phyloP scores from a whole-genome alignment of 2,329 filamentous ascomycete species.

The Aspergillus udagawae region DNA sequence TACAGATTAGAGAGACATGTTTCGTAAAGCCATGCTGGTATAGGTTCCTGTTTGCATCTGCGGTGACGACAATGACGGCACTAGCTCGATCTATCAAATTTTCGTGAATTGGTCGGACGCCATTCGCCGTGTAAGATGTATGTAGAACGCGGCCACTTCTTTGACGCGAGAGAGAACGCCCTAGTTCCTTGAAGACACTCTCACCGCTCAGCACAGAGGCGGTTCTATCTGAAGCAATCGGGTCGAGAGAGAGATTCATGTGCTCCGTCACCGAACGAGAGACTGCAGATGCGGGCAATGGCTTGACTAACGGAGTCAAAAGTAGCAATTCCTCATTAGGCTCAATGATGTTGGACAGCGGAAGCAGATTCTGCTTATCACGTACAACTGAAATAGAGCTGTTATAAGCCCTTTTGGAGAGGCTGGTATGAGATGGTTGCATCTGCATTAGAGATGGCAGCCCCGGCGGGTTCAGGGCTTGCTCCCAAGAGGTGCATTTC shows the following conservation, averaged over 20 bases:
- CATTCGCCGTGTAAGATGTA: slow-evolving; percentile 92
- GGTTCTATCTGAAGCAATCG: slow-evolving; percentile 52
- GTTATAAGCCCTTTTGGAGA: slow-evolving; percentile 85
- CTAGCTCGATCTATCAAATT: slow-evolving; percentile 85
- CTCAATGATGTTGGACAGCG: slow-evolving; percentile 75
- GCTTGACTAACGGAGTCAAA: slow-evolving; percentile 84
- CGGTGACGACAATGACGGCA: slow-evolving; percentile 85
- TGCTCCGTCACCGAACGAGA: slow-evolving; percentile 62
- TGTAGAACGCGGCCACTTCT: slow-evolving; percentile 83
- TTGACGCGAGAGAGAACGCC: slow-evolving; percentile 79
- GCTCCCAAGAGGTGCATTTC: slow-evolving; percentile 83
- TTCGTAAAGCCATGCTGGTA: slow-evolving; percentile 96
- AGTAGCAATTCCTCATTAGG: slow-evolving; percentile 85
- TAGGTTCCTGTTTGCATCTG: slow-evolving; percentile 87
- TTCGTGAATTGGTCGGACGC: slow-evolving; percentile 86
- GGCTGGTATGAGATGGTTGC: slow-evolving; percentile 73
- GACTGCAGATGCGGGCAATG: slow-evolving; percentile 81
- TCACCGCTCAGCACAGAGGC: slow-evolving; percentile 82
- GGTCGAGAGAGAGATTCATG: slow-evolving; percentile 48
- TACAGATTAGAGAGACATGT: slow-evolving; percentile 90
- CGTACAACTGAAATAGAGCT: slow-evolving; percentile 88
- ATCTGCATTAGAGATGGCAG: slow-evolving; percentile 72
- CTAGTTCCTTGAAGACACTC: slow-evolving; percentile 85
- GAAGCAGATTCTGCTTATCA: slow-evolving; percentile 80
- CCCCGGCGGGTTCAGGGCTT: slow-evolving; percentile 82